phyloP scores from a whole-genome alignment of 129 eudicot genomes.

The Oenanthe sinensis region DNA sequence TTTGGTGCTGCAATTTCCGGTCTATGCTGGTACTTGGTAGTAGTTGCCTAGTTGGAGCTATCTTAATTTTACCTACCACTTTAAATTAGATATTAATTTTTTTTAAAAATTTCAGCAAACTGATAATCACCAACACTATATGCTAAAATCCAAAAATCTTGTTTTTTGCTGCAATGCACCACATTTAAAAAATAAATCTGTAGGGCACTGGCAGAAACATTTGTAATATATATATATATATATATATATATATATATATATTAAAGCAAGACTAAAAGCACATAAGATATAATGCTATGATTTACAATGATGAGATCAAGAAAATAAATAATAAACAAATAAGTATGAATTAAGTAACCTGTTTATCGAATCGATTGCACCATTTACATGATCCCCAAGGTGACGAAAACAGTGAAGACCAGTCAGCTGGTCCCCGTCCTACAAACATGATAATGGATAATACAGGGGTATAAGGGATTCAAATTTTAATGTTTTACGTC shows the following conservation, averaged over 20 bases:
- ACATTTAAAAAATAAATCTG: neutral
- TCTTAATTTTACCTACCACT: neutral
- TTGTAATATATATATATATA: too few species aligned
- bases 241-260: too few species aligned
- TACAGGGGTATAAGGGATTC: neutral
- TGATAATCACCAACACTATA: neutral
- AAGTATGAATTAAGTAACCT: constrained; percentile 45
- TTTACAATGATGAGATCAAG: neutral
- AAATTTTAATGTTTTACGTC: constrained; percentile 3
- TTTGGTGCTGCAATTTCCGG: neutral
- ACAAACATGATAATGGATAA: neutral
- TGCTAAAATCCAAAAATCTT: neutral
- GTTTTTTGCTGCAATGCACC: neutral
- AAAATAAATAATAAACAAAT: neutral
- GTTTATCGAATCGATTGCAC: constrained; percentile 73
- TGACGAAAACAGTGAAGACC: constrained; percentile 98
- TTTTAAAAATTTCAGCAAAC: neutral
- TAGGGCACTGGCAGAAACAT: neutral
- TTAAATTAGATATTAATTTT: neutral
- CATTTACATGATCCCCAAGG: constrained; percentile 75
- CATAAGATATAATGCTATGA: neutral
- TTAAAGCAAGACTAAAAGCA: neutral
- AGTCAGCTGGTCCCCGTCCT: constrained; percentile 85
- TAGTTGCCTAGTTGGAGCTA: neutral
- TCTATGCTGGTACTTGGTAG: neutral